These are phyloP conservation scores for Entomortierella lignicola DNA, from an alignment of 192 early-diverging fungal species.

Conservation along the genomic window DNA sequence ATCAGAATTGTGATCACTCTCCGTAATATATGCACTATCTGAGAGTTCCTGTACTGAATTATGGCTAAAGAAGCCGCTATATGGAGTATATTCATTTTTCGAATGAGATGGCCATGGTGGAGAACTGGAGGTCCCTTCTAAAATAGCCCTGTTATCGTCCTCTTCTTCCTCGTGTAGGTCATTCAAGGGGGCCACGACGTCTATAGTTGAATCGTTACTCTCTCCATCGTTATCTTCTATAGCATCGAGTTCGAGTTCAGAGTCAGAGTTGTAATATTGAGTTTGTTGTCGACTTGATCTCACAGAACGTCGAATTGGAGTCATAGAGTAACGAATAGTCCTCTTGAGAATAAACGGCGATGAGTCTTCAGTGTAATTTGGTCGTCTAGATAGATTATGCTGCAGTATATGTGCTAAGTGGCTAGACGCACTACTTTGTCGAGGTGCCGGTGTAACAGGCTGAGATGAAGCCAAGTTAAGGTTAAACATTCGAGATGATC, in stretches of 20 bases:
- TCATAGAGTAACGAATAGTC: slow-evolving; percentile 19
- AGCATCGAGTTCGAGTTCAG: not conserved
- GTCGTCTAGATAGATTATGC: not conserved
- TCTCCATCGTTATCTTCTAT: not conserved
- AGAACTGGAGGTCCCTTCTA: not conserved
- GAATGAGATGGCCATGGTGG: too few relatives aligned
- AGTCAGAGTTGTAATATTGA: not conserved
- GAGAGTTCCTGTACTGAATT: too few relatives aligned
- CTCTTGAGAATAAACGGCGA: not conserved
- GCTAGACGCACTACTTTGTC: too few relatives aligned
- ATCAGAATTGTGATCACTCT: not conserved
- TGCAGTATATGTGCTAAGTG: too few relatives aligned
- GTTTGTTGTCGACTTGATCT: not conserved
- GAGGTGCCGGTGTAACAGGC: too few relatives aligned
- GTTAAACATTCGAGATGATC: not conserved
- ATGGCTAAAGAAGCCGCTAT: too few relatives aligned
- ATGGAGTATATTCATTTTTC: too few relatives aligned
- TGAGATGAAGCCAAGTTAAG: not conserved
- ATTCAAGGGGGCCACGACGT: too few relatives aligned
- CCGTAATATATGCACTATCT: not conserved
- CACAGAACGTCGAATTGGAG: slow-evolving; percentile 4
- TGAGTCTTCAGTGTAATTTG: not conserved
- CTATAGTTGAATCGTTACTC: too few relatives aligned
- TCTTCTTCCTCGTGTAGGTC: slow-evolving; percentile 1
- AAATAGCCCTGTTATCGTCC: not conserved